Conservation (phyloP, 1,139 yeast species). For the Nakaseomyces uthaithaninus region DNA sequence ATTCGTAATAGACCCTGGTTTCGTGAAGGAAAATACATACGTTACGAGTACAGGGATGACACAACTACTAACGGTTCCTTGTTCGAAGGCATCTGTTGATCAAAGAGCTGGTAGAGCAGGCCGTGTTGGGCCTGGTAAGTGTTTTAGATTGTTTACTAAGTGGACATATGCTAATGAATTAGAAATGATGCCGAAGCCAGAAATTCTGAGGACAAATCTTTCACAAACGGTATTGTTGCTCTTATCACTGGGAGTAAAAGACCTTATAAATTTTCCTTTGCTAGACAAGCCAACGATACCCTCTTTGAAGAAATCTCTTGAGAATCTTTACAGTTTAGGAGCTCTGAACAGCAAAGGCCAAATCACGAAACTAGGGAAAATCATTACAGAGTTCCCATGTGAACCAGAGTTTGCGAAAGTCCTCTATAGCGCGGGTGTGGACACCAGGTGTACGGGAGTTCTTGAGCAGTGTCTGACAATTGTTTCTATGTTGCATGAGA, state of each 20-base stretch:
- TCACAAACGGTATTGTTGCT: slow-evolving; percentile 66
- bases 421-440: slow-evolving; percentile 49
- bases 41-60: slow-evolving; percentile 86
- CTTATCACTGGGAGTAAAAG: slow-evolving; percentile 73
- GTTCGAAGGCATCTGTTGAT: slow-evolving; percentile 92
- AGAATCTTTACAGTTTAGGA: slow-evolving; percentile 73
- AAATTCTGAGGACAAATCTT: slow-evolving; percentile 73
- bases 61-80: slow-evolving; percentile 71
- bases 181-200: slow-evolving; percentile 77
- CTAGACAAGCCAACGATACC: slow-evolving; percentile 78
- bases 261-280: slow-evolving; percentile 75
- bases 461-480: slow-evolving; percentile 60
- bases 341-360: slow-evolving; percentile 77
- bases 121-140: slow-evolving; percentile 91
- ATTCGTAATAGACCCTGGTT: slow-evolving; percentile 87
- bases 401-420: slow-evolving; percentile 85
- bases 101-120: slow-evolving; percentile 98
- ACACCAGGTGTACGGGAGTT: slow-evolving; percentile 41
- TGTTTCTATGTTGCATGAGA: slow-evolving; percentile 77
- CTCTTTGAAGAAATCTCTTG: slow-evolving; percentile 67
- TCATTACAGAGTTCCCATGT: slow-evolving; percentile 88
- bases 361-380: slow-evolving; percentile 68
- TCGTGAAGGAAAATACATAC: slow-evolving; percentile 79
- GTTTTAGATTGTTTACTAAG: slow-evolving; percentile 81
- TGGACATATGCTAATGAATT: slow-evolving; percentile 77